Evolutionary conservation across 805 yeast genomes (phyloP).

Genomic region (Myxozyma mucilagina): DNA sequence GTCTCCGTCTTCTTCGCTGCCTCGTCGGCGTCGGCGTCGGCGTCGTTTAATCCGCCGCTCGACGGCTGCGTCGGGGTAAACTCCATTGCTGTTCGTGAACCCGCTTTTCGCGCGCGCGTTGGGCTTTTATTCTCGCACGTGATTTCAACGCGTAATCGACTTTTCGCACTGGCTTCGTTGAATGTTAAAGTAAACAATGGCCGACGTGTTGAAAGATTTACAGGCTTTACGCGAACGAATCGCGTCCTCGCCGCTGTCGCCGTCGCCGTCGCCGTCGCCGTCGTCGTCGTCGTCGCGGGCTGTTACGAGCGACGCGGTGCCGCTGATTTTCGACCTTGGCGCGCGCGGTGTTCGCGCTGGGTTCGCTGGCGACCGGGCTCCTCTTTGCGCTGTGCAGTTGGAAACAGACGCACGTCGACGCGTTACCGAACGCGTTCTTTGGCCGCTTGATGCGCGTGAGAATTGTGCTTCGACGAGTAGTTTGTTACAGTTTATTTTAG

Average conservation of each 20-base stretch:
- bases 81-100: constrained; percentile 14
- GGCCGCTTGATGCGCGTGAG: constrained; percentile 12
- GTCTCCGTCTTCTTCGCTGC: background rate
- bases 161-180: background rate
- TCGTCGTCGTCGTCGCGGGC: no score
- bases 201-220: background rate
- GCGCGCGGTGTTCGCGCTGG: constrained; percentile 27
- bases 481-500: constrained; percentile 6
- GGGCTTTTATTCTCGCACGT: no score
- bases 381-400: constrained; percentile 7
- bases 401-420: constrained; percentile 6
- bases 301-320: no score
- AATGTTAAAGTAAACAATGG: background rate
- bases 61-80: constrained; percentile 29
- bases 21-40: constrained; percentile 7
- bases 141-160: no score
- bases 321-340: constrained; percentile 29
- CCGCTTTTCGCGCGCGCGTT: no score
- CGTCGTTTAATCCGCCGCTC: no score
- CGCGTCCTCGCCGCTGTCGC: constrained; percentile 5
- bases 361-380: constrained; percentile 12
- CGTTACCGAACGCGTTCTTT: background rate
- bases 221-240: background rate
- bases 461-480: background rate
- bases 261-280: constrained; percentile 16